Evolutionary conservation across 2,329 filamentous ascomycete genomes (phyloP).

Genomic region (Acrocalymma vagum): DNA sequence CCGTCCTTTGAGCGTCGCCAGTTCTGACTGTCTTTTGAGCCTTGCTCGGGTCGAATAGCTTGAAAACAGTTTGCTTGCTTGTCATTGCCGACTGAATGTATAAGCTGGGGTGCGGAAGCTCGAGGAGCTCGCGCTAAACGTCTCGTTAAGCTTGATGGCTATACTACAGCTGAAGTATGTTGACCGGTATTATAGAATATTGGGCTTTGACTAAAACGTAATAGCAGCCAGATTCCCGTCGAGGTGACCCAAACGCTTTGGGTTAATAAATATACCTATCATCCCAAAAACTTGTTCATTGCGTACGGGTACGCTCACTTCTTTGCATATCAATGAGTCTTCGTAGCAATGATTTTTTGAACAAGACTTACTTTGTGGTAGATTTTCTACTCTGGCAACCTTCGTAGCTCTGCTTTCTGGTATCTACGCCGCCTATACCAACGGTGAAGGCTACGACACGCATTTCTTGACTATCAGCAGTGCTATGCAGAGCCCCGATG

Average conservation of each 20-base stretch:
- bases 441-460: conserved; percentile 5
- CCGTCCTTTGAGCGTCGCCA: too few relatives aligned
- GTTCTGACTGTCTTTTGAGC: too few relatives aligned
- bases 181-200: background rate
- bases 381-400: too few relatives aligned
- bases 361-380: too few relatives aligned
- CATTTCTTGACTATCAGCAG: conserved; percentile 6
- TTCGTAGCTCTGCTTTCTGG: conserved; percentile 4
- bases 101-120: too few relatives aligned
- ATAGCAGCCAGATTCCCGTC: conserved; percentile 1
- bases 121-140: conserved; percentile 10
- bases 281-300: conserved; percentile 11
- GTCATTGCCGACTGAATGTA: too few relatives aligned
- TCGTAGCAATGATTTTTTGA: too few relatives aligned
- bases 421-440: conserved; percentile 4
- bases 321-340: background rate
- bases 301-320: conserved; percentile 11
- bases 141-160: conserved; percentile 7
- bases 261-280: conserved; percentile 12
- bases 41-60: too few relatives aligned
- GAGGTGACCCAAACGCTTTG: conserved; percentile 5
- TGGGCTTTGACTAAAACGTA: background rate
- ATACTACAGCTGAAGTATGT: conserved; percentile 4
- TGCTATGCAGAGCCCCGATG: conserved; percentile 5
- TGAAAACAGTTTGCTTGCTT: too few relatives aligned